Percentiles rank a stretch among this genome's conserved stretches.
These are phyloP conservation scores for Venturia pyrina DNA, from an alignment of 2,329 filamentous ascomycete species.

Conservation along the genomic window DNA sequence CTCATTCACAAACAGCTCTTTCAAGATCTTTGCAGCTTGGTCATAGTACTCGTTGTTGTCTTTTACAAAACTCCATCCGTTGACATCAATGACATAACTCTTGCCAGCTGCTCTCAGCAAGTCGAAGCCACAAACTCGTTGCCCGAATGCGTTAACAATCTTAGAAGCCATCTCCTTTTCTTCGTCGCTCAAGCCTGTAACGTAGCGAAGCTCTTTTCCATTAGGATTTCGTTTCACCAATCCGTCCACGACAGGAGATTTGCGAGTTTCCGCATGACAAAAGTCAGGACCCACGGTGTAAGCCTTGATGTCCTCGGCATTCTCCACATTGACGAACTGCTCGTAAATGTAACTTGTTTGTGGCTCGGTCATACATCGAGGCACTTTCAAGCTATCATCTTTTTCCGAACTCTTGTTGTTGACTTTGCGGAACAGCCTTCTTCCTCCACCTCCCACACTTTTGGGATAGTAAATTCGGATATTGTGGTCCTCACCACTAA, in stretches of 20 bases:
- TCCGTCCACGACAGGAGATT: conserved; percentile 94
- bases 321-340: conserved; percentile 92
- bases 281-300: conserved; percentile 91
- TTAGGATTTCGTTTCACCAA: conserved; percentile 93
- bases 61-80: conserved; percentile 99
- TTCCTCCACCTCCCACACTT: conserved; percentile 75
- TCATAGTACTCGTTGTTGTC: conserved; percentile 99
- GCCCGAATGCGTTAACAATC: conserved; percentile 85
- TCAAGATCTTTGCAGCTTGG: conserved; percentile 74
- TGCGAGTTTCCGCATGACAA: conserved; percentile 93
- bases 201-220: conserved; percentile 92
- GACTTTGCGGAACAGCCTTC: conserved; percentile 90
- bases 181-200: conserved; percentile 70
- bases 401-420: conserved; percentile 99
- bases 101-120: conserved; percentile 77
- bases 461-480: conserved; percentile 96
- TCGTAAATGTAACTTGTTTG: conserved; percentile 89
- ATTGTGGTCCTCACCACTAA: conserved; percentile 97
- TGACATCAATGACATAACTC: conserved; percentile 97
- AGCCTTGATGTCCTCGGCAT: conserved; percentile 95
- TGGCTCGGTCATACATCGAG: conserved; percentile 71
- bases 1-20: conserved; percentile 79
- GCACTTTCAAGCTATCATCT: conserved; percentile 64
- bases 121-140: conserved; percentile 93
- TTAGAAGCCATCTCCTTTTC: conserved; percentile 81